Base-by-base conservation (phyloP, 202 grass and related monocot genomes). In the Miscanthus sacchariflorus region DNA sequence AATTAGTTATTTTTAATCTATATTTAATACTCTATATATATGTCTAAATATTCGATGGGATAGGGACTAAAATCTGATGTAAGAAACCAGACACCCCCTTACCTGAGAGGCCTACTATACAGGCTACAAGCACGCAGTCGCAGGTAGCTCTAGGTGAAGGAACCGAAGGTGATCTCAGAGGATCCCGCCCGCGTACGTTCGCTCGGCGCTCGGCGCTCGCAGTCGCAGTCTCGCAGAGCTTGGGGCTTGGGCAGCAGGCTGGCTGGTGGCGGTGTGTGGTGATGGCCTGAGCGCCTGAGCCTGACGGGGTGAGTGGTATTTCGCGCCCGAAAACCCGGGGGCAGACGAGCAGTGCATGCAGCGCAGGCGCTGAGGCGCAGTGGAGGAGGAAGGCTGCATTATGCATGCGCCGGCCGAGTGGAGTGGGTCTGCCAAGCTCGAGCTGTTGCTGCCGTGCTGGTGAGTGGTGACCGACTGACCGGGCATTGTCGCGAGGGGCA, bases 311-410 rank as follows among this genome's bases (percentile, higher is more conserved):
- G 68, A 17, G 54, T 59, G 77, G 69, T 82, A 78, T 88, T 88
- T 85, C 14, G 78, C 90, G 71, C 78, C 83, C 90, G 86, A 86
- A 86, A 91, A 85, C 42, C 71, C 86, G 28, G 90, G 12, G 39
- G 70, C 68, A 24, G 56, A 9, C 18, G 12, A 78, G 50, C 50
- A 18, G 17, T 5, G 15, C 45, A 12, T 6, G 43, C 43, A 45
- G 43, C 43, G 43, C 43, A 45, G 43, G 43, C 43, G 43, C 43
- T 6, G 42, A 9, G 42, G 5, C 39, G 39, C 39, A 40, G 39
- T 40, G 39, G 28, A 30, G 28, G 28, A 30, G 28, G 28, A 30
- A 30, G 28, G 28, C 28, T 30, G 28, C 28, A 30, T 30, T 30
- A 30, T 30, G 28, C 28, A 30, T 30, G 28, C 28, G 28, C 28